phyloP scores from a whole-genome alignment of 2,329 filamentous ascomycete genomes.

The Exophiala aquamarina region DNA sequence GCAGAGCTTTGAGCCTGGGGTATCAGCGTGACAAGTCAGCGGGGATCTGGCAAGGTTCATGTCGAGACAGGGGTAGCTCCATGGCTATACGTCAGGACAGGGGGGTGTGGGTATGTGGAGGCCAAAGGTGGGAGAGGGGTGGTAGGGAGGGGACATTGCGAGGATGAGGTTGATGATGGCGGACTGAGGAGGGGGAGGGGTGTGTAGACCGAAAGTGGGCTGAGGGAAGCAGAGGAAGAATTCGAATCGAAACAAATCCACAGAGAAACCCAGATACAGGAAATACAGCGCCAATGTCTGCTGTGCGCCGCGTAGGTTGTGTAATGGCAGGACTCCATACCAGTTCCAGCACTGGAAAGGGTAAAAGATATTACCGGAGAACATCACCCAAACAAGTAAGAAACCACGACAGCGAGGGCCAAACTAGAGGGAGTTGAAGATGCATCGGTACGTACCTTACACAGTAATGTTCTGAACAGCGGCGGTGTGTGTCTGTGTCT shows the following conservation, averaged over 20 bases:
- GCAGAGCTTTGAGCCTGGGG: conserved; percentile 25
- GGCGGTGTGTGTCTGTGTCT: no score
- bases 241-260: no score
- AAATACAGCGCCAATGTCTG: no score
- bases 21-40: conserved; percentile 2
- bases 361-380: no score
- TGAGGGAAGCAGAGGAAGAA: not conserved
- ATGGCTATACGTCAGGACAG: conserved; percentile 1
- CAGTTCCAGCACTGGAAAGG: no score
- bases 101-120: conserved; percentile 19
- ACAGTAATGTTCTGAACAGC: no score
- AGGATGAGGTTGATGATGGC: not conserved
- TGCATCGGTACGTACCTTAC: conserved; percentile 20
- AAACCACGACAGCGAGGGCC: not conserved
- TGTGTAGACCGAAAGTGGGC: no score
- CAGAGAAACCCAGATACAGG: no score
- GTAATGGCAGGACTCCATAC: no score
- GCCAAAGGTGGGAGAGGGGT: conserved; percentile 13
- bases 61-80: not conserved
- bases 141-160: not conserved
- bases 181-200: not conserved
- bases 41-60: conserved; percentile 6
- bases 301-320: no score
- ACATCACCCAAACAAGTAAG: not conserved
- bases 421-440: no score